These are phyloP conservation scores for Atkinsonella hypoxylon DNA, from an alignment of 2,329 filamentous ascomycete genomes.

Conservation along the genomic window DNA sequence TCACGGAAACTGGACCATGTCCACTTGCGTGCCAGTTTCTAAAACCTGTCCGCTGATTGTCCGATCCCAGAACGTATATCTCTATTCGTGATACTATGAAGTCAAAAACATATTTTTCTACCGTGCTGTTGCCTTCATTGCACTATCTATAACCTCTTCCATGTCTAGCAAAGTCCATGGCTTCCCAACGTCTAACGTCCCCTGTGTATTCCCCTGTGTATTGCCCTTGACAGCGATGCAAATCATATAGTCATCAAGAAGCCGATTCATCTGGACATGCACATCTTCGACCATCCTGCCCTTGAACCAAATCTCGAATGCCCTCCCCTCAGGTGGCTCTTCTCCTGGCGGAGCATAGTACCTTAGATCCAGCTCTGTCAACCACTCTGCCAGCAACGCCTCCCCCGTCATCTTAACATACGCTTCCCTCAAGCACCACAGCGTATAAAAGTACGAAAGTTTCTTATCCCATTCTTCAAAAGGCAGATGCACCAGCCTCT, in stretches of 20 bases:
- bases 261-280: slow-evolving; percentile 23
- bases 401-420: slow-evolving; percentile 78
- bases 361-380: slow-evolving; percentile 57
- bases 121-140: slow-evolving; percentile 18
- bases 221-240: slow-evolving; percentile 36
- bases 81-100: not conserved
- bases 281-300: slow-evolving; percentile 21
- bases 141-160: slow-evolving; percentile 33
- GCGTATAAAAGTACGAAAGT: slow-evolving; percentile 60
- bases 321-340: slow-evolving; percentile 6
- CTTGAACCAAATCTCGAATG: slow-evolving; percentile 20
- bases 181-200: slow-evolving; percentile 25
- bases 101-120: not conserved
- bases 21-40: too few species aligned
- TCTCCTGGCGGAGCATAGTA: slow-evolving; percentile 44
- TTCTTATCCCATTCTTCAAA: slow-evolving; percentile 24
- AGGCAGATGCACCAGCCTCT: slow-evolving; percentile 42
- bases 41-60: not conserved
- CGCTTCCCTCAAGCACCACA: slow-evolving; percentile 70
- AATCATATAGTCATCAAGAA: slow-evolving; percentile 42
- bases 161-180: slow-evolving; percentile 21
- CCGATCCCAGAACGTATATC: not conserved
- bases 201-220: slow-evolving; percentile 22
- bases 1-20: too few species aligned
- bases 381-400: slow-evolving; percentile 61